These are phyloP conservation scores for Torulaspora maleeae DNA, from an alignment of 805 yeast genomes.

Conservation along the genomic window DNA sequence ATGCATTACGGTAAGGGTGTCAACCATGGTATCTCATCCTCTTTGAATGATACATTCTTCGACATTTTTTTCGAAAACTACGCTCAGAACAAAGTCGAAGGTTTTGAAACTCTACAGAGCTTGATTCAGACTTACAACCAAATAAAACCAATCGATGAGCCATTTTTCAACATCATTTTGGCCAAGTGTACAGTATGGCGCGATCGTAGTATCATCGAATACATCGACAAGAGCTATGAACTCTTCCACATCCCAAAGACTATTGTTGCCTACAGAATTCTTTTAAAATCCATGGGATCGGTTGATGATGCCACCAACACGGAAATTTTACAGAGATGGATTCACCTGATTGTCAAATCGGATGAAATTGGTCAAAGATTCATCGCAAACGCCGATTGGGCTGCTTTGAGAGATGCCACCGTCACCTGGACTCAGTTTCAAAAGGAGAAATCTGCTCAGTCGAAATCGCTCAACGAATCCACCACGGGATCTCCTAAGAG, in stretches of 20 bases:
- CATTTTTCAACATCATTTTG: slow-evolving; percentile 73
- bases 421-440: slow-evolving; percentile 35
- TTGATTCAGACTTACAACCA: slow-evolving; percentile 53
- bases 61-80: slow-evolving; percentile 59
- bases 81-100: slow-evolving; percentile 46
- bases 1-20: slow-evolving; percentile 53
- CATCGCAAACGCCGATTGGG: slow-evolving; percentile 82
- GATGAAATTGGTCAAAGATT: slow-evolving; percentile 50
- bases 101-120: slow-evolving; percentile 52
- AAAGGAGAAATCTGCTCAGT: slow-evolving; percentile 6
- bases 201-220: slow-evolving; percentile 59
- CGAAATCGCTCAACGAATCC: slow-evolving; percentile 2
- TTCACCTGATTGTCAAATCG: slow-evolving; percentile 46
- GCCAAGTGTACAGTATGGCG: slow-evolving; percentile 65
- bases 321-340: slow-evolving; percentile 57
- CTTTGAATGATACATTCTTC: slow-evolving; percentile 65
- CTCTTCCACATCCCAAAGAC: slow-evolving; percentile 55
- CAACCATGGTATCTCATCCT: slow-evolving; percentile 66
- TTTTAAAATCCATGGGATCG: slow-evolving; percentile 66
- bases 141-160: slow-evolving; percentile 63
- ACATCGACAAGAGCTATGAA: slow-evolving; percentile 55
- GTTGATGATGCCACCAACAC: slow-evolving; percentile 47
- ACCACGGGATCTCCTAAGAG: slow-evolving; percentile 11
- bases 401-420: slow-evolving; percentile 75
- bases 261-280: slow-evolving; percentile 66